These are phyloP conservation scores for Gnaphalium uliginosum DNA, from an alignment of 129 eudicot genomes.

Conservation along the genomic window DNA sequence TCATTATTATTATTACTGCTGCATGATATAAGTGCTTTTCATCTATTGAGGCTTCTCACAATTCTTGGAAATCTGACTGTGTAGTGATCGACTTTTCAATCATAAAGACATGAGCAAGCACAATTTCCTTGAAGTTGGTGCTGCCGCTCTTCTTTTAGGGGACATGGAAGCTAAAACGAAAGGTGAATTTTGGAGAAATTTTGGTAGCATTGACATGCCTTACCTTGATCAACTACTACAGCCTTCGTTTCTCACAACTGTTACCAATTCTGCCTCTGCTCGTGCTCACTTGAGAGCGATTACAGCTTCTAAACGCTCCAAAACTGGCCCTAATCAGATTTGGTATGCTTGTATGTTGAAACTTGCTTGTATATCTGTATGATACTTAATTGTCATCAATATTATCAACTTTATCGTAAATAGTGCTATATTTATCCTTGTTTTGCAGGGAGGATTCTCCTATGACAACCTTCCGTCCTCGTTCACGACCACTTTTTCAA, in stretches of 20 bases:
- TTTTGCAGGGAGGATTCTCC: slow-evolving; percentile 90
- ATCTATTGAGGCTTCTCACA: slow-evolving; percentile 16
- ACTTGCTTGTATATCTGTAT: background rate
- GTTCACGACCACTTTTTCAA: slow-evolving; percentile 87
- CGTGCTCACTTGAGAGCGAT: slow-evolving; percentile 92
- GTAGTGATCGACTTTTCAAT: slow-evolving; percentile 65
- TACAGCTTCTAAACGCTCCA: slow-evolving; percentile 90
- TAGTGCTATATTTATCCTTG: slow-evolving; percentile 19
- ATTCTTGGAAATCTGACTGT: slow-evolving; percentile 21
- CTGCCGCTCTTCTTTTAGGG: slow-evolving; percentile 91
- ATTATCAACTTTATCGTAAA: background rate
- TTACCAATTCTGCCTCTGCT: slow-evolving; percentile 80
- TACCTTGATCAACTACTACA: slow-evolving; percentile 91
- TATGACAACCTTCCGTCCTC: slow-evolving; percentile 83
- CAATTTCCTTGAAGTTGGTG: slow-evolving; percentile 92
- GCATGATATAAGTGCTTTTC: background rate
- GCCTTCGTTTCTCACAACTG: slow-evolving; percentile 86
- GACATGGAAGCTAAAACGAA: slow-evolving; percentile 93
- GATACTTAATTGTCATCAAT: slow-evolving; percentile 10
- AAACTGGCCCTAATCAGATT: slow-evolving; percentile 70
- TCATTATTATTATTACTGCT: too few relatives aligned
- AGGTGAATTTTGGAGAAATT: slow-evolving; percentile 82
- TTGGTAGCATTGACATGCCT: slow-evolving; percentile 88
- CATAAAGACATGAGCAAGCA: slow-evolving; percentile 65
- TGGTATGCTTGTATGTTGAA: slow-evolving; percentile 45